A percentile compares a stretch with the other conserved stretches of the same genome.
These are phyloP conservation scores for Pelargonium cotyledonis DNA, from an alignment of 441 rosid species.

Conservation along the genomic window DNA sequence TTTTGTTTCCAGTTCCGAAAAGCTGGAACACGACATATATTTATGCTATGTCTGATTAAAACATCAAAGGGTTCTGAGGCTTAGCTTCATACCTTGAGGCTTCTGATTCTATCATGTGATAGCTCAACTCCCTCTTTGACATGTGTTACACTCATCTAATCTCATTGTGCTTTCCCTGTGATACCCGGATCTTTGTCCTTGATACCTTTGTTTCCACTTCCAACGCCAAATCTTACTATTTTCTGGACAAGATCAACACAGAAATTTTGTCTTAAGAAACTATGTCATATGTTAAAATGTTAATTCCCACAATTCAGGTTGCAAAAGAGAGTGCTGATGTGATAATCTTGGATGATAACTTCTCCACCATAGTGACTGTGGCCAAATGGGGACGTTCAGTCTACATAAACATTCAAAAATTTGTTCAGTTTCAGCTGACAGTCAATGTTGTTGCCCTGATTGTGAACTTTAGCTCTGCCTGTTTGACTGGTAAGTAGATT, in stretches of 20 bases:
- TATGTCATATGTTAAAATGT: conserved; percentile 1
- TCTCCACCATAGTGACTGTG: conserved; percentile 42
- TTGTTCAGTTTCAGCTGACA: conserved; percentile 51
- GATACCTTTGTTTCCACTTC: too few relatives aligned
- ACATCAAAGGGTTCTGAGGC: too few relatives aligned
- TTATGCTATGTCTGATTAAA: too few relatives aligned
- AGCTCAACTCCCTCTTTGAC: too few relatives aligned
- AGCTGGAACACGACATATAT: too few relatives aligned
- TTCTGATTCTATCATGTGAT: too few relatives aligned
- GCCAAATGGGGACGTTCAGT: conserved; percentile 57
- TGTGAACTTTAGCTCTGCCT: conserved; percentile 58
- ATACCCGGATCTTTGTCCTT: too few relatives aligned
- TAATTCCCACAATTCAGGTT: conserved; percentile 34
- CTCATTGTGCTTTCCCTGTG: too few relatives aligned
- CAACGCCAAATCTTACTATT: background rate
- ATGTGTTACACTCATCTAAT: too few relatives aligned
- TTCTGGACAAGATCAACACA: too few relatives aligned
- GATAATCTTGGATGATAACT: conserved; percentile 46
- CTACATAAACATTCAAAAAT: conserved; percentile 47
- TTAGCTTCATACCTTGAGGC: too few relatives aligned
- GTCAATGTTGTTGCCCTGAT: conserved; percentile 46
- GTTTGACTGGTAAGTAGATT: conserved; percentile 44
- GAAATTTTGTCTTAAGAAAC: conserved; percentile 6
- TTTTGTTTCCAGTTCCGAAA: too few relatives aligned
- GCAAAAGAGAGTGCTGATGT: conserved; percentile 58